These are phyloP conservation scores for Pelagophyceae sp. DNA, from an alignment of 352 stramenopile species.

Conservation along the genomic window DNA sequence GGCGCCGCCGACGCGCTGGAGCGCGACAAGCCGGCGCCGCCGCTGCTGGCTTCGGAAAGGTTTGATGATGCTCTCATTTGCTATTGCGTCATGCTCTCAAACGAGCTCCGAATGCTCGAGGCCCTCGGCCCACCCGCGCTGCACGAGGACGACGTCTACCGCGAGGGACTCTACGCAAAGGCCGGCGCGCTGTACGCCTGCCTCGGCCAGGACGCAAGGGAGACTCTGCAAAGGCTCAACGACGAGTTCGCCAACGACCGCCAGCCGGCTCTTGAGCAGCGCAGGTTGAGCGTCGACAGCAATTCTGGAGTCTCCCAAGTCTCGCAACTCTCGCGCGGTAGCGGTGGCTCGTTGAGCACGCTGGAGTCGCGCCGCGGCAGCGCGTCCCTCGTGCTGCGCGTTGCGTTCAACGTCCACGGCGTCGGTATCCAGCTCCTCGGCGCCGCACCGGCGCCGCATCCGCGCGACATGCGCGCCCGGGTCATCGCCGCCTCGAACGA, in stretches of 20 bases:
- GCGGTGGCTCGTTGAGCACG: too few relatives aligned
- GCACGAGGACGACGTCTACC: neutral
- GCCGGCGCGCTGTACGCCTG: neutral
- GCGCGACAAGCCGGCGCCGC: neutral
- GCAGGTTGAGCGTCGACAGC: too few relatives aligned
- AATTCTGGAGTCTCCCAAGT: too few relatives aligned
- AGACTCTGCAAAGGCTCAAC: neutral
- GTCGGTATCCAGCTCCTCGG: neutral
- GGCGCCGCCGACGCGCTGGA: too few relatives aligned
- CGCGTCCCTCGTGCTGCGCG: too few relatives aligned
- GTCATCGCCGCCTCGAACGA: neutral
- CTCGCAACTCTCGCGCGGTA: too few relatives aligned
- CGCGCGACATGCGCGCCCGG: neutral
- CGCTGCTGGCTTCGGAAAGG: neutral
- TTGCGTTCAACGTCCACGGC: neutral
- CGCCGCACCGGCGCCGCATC: neutral
- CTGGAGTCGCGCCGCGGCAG: too few relatives aligned
- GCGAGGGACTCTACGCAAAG: neutral
- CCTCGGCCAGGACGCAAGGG: neutral
- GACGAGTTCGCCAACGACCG: neutral
- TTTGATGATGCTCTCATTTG: neutral
- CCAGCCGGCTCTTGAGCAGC: too few relatives aligned
- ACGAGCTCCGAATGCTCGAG: constrained; percentile 2
- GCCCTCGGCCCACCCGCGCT: neutral
- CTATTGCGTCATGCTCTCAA: neutral